Conservation (phyloP, 2,329 filamentous ascomycete species). For the Nemania diffusa region DNA sequence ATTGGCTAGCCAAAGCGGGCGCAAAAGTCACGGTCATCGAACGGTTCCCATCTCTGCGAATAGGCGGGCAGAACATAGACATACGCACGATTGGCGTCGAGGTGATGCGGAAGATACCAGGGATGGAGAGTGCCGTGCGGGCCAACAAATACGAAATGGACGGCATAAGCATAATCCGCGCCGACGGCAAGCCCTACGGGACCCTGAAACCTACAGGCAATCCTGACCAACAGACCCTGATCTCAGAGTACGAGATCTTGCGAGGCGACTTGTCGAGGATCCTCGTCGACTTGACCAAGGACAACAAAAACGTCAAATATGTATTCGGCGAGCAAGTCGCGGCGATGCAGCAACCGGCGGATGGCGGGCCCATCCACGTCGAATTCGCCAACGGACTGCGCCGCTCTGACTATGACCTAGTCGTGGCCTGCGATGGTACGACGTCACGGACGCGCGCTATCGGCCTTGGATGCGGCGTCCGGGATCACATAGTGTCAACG, state of each 20-base stretch:
- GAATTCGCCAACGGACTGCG: slow-evolving; percentile 54
- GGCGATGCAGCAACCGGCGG: slow-evolving; percentile 48
- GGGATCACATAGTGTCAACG: slow-evolving; percentile 51
- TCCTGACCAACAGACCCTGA: slow-evolving; percentile 55
- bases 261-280: slow-evolving; percentile 57
- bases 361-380: slow-evolving; percentile 52
- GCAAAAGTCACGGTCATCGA: slow-evolving; percentile 44
- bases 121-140: slow-evolving; percentile 52
- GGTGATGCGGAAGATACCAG: slow-evolving; percentile 47
- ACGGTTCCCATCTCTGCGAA: slow-evolving; percentile 40
- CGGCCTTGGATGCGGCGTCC: slow-evolving; percentile 53
- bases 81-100: slow-evolving; percentile 42
- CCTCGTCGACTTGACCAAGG: slow-evolving; percentile 54
- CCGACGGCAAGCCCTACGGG: slow-evolving; percentile 52
- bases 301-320: slow-evolving; percentile 51
- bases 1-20: slow-evolving; percentile 41
- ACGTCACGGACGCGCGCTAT: slow-evolving; percentile 59
- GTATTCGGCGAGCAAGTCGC: slow-evolving; percentile 53
- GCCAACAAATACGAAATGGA: slow-evolving; percentile 54
- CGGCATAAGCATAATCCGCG: slow-evolving; percentile 55
- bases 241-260: slow-evolving; percentile 61
- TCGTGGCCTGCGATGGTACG: slow-evolving; percentile 61
- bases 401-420: slow-evolving; percentile 56
- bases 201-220: slow-evolving; percentile 50
- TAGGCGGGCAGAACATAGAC: slow-evolving; percentile 45